Base-by-base conservation (phyloP, 371 early-diverging fungal species). In the Lichtheimia hyalospora region DNA sequence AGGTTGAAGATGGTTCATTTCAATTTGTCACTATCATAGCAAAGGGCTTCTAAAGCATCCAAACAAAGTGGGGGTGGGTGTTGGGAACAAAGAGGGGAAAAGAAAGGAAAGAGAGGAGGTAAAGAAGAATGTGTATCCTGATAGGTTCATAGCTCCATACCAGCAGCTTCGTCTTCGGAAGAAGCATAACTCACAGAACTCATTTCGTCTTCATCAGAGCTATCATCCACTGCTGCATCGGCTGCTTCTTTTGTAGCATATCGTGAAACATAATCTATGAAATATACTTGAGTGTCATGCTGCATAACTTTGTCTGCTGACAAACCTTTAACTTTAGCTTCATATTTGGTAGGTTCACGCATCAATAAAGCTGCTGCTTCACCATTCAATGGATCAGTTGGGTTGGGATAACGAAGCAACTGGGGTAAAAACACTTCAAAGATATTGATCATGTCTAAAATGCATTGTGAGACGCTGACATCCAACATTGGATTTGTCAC, bases 311-410 rank as follows among this genome's bases (percentile, higher is more conserved):
- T 3, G n/a, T 18, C 21, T 10, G 12, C 28, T 16, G 8, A 41
- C 5, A 27, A 0, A 25, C 94, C 97, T 84, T 91, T 94, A 25
- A 97, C 98, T 82, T 92, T 95, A 12, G 71, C 49, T 63, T 99
- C 97, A 74, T 99, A 99, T 40, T 89, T 87, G 1, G 87, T 64
- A 6, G 95, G 88, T 58, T 98, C 98, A 16, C 98, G 86, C 94
- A 99, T 93, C 75, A 96, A 79, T 63, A 99, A 69, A 40, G 97
- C 94, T 3, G 99, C 99, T 1, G 99, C 99, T 74, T 99, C 99
- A 54, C 98, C 96, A 71, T 99, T 99, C 61, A 99, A 80, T n/a
- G 99, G 99, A 76, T 99, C 99, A 5, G 96, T 95, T 18, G 99
- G 96, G 70, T 99, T 99, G 42, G 99, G 99, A 71, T 99, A 99